Percentiles rank a stretch among this genome's conserved stretches.
Conservation (phyloP, 306 rosid species). For the Benincasa hispida region DNA sequence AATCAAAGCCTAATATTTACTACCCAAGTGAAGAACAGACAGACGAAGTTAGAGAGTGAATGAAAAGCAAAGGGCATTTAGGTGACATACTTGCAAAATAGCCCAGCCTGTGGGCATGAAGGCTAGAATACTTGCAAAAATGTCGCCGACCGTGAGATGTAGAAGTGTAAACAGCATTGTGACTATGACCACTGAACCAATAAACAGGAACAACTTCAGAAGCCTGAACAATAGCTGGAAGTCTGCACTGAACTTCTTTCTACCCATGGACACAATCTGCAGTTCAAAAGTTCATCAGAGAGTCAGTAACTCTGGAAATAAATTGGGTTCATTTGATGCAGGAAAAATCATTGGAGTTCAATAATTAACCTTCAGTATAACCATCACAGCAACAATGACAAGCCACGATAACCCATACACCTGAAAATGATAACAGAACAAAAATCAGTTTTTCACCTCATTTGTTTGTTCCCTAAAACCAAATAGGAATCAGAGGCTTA, state of each 20-base stretch:
- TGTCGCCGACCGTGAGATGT: slow-evolving; percentile 64
- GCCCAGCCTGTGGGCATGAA: slow-evolving; percentile 97
- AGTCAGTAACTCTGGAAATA: neutral
- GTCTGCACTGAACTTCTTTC: slow-evolving; percentile 86
- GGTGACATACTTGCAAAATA: slow-evolving; percentile 44
- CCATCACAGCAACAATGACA: slow-evolving; percentile 75
- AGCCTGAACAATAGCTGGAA: slow-evolving; percentile 95
- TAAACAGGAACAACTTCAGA: slow-evolving; percentile 65
- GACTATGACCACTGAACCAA: slow-evolving; percentile 46
- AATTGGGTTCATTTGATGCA: neutral
- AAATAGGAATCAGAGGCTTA: slow-evolving; percentile 17
- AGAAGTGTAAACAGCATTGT: slow-evolving; percentile 51
- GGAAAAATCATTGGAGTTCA: slow-evolving; percentile 5
- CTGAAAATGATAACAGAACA: slow-evolving; percentile 24
- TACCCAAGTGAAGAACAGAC: neutral
- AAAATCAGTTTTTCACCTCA: neutral
- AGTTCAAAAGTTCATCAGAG: slow-evolving; percentile 16
- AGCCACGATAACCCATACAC: slow-evolving; percentile 91
- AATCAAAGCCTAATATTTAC: neutral
- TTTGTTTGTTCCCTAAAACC: neutral
- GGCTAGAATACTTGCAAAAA: slow-evolving; percentile 73
- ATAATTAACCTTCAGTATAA: slow-evolving; percentile 65
- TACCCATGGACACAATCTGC: slow-evolving; percentile 89
- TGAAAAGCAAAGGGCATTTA: neutral
- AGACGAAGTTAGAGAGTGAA: neutral